Base-by-base conservation (phyloP, 2,329 filamentous ascomycete genomes). In the Arthrobotrys entomopaga region DNA sequence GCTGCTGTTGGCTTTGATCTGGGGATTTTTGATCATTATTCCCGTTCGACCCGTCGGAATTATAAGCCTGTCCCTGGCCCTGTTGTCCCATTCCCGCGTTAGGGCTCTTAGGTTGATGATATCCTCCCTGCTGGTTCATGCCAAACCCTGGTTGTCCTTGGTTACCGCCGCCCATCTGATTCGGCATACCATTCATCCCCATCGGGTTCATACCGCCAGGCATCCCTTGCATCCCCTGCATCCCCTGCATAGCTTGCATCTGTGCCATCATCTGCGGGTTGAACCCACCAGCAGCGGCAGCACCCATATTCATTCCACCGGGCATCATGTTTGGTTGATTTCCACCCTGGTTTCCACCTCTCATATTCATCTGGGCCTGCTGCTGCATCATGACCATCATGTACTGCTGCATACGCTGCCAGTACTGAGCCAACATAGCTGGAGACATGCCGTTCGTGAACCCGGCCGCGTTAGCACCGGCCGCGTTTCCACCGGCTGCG, bases 341-440 rank as follows among this genome's bases (percentile, higher is more conserved):
- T 8, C 65, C 65, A 26, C 48, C 65, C 7, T 49, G 49, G 11
- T 19, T 43, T 86, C 88, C 78, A 79, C 81, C 70, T 70, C 82
- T 84, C 89, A 94, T 94, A 24, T 65, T 48, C 87, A 96, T 92
- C 80, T 75, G 71, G 13, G 73, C 67, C 43, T 95, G 90, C 79
- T 94, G 91, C 82, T 96, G 93, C 92, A 97, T 95, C 87, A 97
- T 89, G 67, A 90, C 86, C 82, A 97, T 96, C 78, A 79, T 79
- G 82, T 96, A 97, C 81, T 97, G 92, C 82, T 99, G 95, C 94
- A 99, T 98, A 54, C 93, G 89, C 81, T 97, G 92, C 88, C 95
- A 96, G 83, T 98, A 97, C 81, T 97, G 93, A 1, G 95, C 95
- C 93, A 98, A 97, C 85, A 96, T 90, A 80, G 97, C 93, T 0